Percentiles rank a stretch among this genome's conserved stretches.
These are phyloP conservation scores for Medicago ruthenica DNA, from an alignment of 306 rosid genomes.

Conservation along the genomic window DNA sequence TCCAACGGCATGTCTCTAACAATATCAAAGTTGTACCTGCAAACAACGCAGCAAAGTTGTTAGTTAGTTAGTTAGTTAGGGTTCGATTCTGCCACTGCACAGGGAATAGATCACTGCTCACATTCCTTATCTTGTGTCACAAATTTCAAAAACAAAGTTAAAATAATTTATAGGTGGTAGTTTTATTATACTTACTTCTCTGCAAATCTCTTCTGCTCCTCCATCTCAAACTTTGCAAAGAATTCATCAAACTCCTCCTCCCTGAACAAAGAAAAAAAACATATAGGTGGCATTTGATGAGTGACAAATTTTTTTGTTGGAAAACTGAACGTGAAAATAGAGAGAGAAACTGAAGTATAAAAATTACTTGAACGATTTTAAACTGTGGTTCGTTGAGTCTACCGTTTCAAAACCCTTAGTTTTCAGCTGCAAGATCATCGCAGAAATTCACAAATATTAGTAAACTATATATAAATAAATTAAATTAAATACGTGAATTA, in stretches of 20 bases:
- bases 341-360: neutral
- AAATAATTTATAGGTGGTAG: neutral
- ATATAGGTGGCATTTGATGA: neutral
- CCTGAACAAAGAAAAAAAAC: neutral
- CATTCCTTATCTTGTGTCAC: conserved; percentile 55
- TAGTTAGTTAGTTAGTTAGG: conserved; percentile 75
- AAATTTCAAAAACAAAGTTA: neutral
- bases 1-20: conserved; percentile 81
- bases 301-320: neutral
- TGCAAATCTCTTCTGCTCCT: conserved; percentile 72
- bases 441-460: conserved; percentile 34
- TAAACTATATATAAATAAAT: conserved; percentile 11
- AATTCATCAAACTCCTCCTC: conserved; percentile 79
- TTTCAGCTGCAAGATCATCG: conserved; percentile 56
- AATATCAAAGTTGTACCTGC: conserved; percentile 96
- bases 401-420: conserved; percentile 65
- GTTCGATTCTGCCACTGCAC: conserved; percentile 40
- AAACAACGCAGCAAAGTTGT: conserved; percentile 47
- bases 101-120: conserved; percentile 8
- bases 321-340: neutral
- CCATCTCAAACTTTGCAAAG: conserved; percentile 74
- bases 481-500: conserved; percentile 15
- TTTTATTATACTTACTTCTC: conserved; percentile 66
- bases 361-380: conserved; percentile 60
- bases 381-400: conserved; percentile 44